A percentile compares a stretch with the other conserved stretches of the same genome.
Conservation (phyloP, 306 rosid species). For the Styphnolobium japonicum region DNA sequence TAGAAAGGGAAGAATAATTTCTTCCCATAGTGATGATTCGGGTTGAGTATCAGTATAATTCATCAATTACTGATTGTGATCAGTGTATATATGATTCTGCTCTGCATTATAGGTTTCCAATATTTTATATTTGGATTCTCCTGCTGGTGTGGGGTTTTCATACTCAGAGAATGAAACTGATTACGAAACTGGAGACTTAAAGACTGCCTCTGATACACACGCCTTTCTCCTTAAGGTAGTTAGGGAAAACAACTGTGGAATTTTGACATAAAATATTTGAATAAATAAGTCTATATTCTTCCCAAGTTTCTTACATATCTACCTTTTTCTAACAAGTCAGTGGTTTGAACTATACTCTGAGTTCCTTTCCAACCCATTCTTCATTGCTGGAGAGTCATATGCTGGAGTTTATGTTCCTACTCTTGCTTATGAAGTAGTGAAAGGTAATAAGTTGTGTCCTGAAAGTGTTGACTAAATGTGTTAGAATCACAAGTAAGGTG, state of each 20-base stretch:
- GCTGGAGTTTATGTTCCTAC: constrained; percentile 97
- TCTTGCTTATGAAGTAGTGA: constrained; percentile 62
- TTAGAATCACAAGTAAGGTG: constrained; percentile 16
- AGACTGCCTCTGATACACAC: constrained; percentile 83
- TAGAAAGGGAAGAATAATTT: background rate
- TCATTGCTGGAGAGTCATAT: constrained; percentile 85
- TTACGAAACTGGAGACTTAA: constrained; percentile 68
- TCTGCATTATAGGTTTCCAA: constrained; percentile 70
- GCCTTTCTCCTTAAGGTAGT: constrained; percentile 84
- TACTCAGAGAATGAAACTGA: constrained; percentile 69
- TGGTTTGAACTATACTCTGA: constrained; percentile 84
- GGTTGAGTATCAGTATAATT: background rate
- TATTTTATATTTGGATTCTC: constrained; percentile 89
- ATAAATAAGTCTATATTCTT: constrained; percentile 1
- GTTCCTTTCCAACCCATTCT: constrained; percentile 71
- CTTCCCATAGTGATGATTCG: background rate
- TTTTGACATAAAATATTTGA: background rate
- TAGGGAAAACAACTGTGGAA: constrained; percentile 6
- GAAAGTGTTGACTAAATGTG: background rate
- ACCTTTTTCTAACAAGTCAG: constrained; percentile 36
- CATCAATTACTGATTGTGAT: background rate
- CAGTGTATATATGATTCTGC: constrained; percentile 3
- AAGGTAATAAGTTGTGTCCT: constrained; percentile 52
- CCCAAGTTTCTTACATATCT: constrained; percentile 24
- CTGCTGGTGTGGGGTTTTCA: constrained; percentile 92